Conservation (phyloP, 495 filamentous ascomycete species). For the Penicillium cataractarum region DNA sequence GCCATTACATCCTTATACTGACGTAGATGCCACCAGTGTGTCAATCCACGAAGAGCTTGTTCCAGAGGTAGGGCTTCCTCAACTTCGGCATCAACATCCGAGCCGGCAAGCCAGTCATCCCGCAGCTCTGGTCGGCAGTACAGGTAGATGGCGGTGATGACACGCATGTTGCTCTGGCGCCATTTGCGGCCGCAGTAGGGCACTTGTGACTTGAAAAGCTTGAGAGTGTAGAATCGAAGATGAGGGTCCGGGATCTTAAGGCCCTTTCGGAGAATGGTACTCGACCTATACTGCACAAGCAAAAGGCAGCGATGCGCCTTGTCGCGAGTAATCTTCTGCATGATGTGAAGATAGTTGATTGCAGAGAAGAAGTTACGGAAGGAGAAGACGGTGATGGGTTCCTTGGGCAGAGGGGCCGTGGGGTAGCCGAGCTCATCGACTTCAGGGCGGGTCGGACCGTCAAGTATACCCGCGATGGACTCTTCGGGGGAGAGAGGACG, state of each 20-base stretch:
- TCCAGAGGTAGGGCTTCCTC: conserved; percentile 90
- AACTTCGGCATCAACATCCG: conserved; percentile 87
- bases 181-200: conserved; percentile 98
- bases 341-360: conserved; percentile 91
- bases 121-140: conserved; percentile 90
- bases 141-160: conserved; percentile 95
- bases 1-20: conserved; percentile 82
- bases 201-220: conserved; percentile 97
- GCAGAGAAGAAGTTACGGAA: conserved; percentile 92
- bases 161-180: conserved; percentile 97
- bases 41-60: conserved; percentile 81
- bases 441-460: conserved; percentile 63
- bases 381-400: conserved; percentile 86
- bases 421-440: conserved; percentile 90
- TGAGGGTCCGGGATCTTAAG: conserved; percentile 88
- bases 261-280: conserved; percentile 82
- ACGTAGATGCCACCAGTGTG: conserved; percentile 89
- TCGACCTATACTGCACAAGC: conserved; percentile 92
- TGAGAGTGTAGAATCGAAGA: conserved; percentile 90
- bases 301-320: conserved; percentile 93
- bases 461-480: conserved; percentile 35
- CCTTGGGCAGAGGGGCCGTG: conserved; percentile 60
- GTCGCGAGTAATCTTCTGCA: conserved; percentile 95
- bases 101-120: conserved; percentile 93
- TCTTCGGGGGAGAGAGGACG: conserved; percentile 39